Base-by-base conservation (phyloP, 768 basidiomycete species). In the Pleurotus tuoliensis region DNA sequence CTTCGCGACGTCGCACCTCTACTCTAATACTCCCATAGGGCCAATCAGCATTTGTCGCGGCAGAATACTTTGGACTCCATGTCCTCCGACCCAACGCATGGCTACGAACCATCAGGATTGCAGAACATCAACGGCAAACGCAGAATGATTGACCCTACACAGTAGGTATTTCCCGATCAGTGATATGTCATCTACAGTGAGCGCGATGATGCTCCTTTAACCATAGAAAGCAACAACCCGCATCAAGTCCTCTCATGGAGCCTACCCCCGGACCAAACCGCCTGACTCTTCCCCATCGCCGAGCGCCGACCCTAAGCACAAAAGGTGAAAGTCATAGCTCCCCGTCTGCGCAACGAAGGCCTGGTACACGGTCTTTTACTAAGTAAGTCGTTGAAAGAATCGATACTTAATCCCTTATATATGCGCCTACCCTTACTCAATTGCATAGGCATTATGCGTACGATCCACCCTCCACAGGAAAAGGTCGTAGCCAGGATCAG, bases 71-170 rank as follows among this genome's bases (percentile, higher is more conserved):
- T 27, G 80, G 74, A n/a, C 71, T 70, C 47, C 66, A 73, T 30
- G 46, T 66, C 41, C 11, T 44, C 41, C 41, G 55, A 61, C 24
- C 57, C 61, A 4, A 62, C 64, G 39, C 59, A 68, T 39, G 49
- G 61, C 12, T 61, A 61, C 27, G 62, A 67, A 40, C 69, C 76
- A 4, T 76, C 79, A 4, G 68, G 72, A 5, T 59, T 63, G 49
- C 38, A 67, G 8, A 89, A 89, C 61, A 62, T 64, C 9, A 88
- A 88, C 59, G 83, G 85, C 47, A 92, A 92, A 64, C 83, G 90
- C 15, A 75, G 72, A 54, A 82, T 84, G 75, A 62, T 66, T 15
- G 76, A 78, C 41, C 59, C 63, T 45, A 73, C 71, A 56, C 69
- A 71, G 84, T 83, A 56, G 68, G 78, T 61, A 48, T 44, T 58